Base-by-base conservation (phyloP, 2,329 filamentous ascomycete species). In the Leptodontidium sp. region DNA sequence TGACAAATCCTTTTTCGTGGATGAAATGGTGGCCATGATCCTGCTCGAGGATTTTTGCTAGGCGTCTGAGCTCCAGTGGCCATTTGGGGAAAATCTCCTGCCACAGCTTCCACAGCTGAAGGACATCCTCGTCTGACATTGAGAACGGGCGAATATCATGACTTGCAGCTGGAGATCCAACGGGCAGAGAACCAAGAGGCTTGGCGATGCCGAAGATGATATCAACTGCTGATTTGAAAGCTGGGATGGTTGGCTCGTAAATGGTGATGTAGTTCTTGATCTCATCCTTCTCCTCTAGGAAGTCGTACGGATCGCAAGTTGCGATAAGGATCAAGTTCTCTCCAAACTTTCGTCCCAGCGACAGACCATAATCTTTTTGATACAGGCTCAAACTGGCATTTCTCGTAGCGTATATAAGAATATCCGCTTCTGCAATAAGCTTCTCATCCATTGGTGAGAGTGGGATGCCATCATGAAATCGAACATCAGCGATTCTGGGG, bases 301-400 rank as follows among this genome's bases (percentile, higher is more conserved):
- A 82, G 68, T 84, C 82, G 65, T 83, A 83, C 1, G 82, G 81
- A 70, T 78, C 81, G 66, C 80, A 81, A 4, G 79, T 81, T 38
- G 81, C 82, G 69, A 84, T 75, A 12, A 77, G 73, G 55, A 83
- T 78, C 49, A 82, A 58, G 9, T 75, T 78, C 5, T 74, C 74
- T 32, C 75, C 71, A 15, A 71, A 59, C 45, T 74, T 75, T 8
- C 71, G 72, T 24, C 77, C 74, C 24, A 82, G 73, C n/a, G 77
- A 71, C 12, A 78, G 68, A 0, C 78, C 81, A 12, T 82, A 68
- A 0, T 70, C 68, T 58, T 75, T 78, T 64, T 84, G 81, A 62
- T 79, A 80, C 1, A 75, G 70, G 14, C 78, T 80, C 55, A 80
- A 74, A 12, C 72, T 77, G 35, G 81, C 80, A 72, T 83, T 83